Percentiles rank a stretch among this genome's conserved stretches.
Conservation (phyloP, 2,329 filamentous ascomycete species). For the Pseudogymnoascus pannorum region DNA sequence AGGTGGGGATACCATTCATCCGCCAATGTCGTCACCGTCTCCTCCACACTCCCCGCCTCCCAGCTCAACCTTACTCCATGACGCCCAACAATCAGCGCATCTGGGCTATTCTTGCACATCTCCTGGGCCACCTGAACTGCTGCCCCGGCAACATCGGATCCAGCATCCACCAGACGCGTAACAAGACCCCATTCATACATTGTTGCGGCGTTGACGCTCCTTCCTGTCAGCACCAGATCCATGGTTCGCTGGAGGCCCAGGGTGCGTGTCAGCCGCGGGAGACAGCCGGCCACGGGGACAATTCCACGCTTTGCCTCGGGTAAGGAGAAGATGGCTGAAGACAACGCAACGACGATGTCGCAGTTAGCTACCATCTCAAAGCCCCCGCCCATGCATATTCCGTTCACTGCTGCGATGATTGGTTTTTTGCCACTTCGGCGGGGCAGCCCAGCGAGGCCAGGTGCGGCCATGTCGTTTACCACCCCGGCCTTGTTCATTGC, state of each 20-base stretch:
- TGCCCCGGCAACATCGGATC: conserved; percentile 40
- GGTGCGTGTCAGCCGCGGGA: conserved; percentile 55
- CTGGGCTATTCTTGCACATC: conserved; percentile 21
- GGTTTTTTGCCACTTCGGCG: conserved; percentile 63
- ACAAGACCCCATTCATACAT: conserved; percentile 58
- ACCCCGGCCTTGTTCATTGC: conserved; percentile 18
- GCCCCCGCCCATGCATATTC: conserved; percentile 63
- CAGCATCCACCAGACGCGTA: conserved; percentile 48
- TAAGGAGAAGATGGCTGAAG: conserved; percentile 52
- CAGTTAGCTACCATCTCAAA: conserved; percentile 66
- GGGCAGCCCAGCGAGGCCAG: conserved; percentile 57
- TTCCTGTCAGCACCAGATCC: conserved; percentile 59
- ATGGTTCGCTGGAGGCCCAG: conserved; percentile 59
- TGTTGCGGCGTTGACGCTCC: conserved; percentile 48
- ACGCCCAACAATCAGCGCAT: conserved; percentile 19
- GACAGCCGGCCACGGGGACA: conserved; percentile 59
- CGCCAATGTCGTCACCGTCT: conserved; percentile 31
- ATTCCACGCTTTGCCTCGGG: conserved; percentile 64
- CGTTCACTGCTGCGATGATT: conserved; percentile 66
- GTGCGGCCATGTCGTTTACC: conserved; percentile 24
- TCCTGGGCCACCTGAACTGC: conserved; percentile 37
- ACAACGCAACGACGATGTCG: conserved; percentile 60
- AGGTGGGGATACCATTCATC: conserved; percentile 51
- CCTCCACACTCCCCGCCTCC: conserved; percentile 20
- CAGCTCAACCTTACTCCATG: conserved; percentile 16